Conservation (phyloP, 495 filamentous ascomycete genomes). For the Sphaerosporella brunnea region DNA sequence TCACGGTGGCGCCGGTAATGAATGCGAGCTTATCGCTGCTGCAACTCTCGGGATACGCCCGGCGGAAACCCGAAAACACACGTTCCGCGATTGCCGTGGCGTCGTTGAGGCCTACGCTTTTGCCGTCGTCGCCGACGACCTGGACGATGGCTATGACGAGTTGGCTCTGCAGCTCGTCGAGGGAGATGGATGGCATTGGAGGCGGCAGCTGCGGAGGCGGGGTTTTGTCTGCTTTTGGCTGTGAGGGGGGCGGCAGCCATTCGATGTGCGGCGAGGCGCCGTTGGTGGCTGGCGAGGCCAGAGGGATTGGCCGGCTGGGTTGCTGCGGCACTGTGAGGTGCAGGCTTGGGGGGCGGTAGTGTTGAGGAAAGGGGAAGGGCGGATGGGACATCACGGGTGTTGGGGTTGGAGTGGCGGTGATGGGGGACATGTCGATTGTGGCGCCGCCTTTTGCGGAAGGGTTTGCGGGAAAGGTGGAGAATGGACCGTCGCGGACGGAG, state of each 20-base stretch:
- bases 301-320: constrained; percentile 11
- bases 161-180: constrained; percentile 16
- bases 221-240: constrained; percentile 15
- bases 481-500: constrained; percentile 55
- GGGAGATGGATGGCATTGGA: constrained; percentile 6
- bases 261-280: constrained; percentile 9
- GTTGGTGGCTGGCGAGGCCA: constrained; percentile 21
- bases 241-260: constrained; percentile 21
- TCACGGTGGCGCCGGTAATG: background rate
- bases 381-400: constrained; percentile 19
- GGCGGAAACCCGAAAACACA: constrained; percentile 15
- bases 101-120: constrained; percentile 12
- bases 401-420: constrained; percentile 16
- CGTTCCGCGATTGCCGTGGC: constrained; percentile 18
- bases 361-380: constrained; percentile 9
- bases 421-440: constrained; percentile 15
- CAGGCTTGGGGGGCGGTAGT: constrained; percentile 18
- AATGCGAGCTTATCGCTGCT: constrained; percentile 3
- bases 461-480: constrained; percentile 71
- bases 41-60: constrained; percentile 12
- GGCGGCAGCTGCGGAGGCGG: constrained; percentile 5
- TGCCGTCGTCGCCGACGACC: constrained; percentile 6
- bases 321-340: constrained; percentile 21
- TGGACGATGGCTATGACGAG: constrained; percentile 18
- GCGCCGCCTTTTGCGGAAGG: constrained; percentile 29